A percentile compares a stretch with the other conserved stretches of the same genome.
Conservation (phyloP, 371 early-diverging fungal genomes). For the Quaeritorhiza haematococci region DNA sequence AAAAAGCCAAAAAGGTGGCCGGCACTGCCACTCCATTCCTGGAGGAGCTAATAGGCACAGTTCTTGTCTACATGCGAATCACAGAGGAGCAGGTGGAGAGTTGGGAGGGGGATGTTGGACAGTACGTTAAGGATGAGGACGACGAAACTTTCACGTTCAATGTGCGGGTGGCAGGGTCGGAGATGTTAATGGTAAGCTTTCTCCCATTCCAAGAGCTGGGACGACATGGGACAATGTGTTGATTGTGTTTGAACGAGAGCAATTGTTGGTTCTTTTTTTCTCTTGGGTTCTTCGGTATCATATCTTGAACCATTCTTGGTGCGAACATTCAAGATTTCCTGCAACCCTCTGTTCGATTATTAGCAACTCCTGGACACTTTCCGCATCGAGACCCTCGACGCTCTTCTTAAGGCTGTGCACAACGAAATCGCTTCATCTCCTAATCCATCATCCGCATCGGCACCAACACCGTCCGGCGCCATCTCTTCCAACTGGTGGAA, state of each 20-base stretch:
- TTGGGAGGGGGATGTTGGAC: conserved; percentile 79
- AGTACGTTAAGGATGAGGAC: conserved; percentile 85
- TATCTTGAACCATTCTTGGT: no score
- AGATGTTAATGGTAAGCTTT: conserved; percentile 54
- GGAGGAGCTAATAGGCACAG: conserved; percentile 54
- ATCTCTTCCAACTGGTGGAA: conserved; percentile 61
- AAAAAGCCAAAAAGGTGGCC: conserved; percentile 6
- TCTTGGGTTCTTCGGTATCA: no score
- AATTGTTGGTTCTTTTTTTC: no score
- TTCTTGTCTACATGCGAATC: conserved; percentile 73
- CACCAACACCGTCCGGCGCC: background rate
- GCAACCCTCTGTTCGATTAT: conserved; percentile 17
- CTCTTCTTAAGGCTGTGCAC: conserved; percentile 50
- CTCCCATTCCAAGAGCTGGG: background rate
- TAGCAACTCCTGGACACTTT: conserved; percentile 50
- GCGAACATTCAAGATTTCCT: background rate
- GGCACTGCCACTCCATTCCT: conserved; percentile 43
- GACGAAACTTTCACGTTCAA: conserved; percentile 78
- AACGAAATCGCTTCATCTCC: background rate
- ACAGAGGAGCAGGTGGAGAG: conserved; percentile 73
- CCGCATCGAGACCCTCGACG: conserved; percentile 50
- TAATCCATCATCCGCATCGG: background rate
- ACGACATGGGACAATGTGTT: no score
- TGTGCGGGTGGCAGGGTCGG: conserved; percentile 76
- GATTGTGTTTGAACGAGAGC: no score